These are phyloP conservation scores for Phlebiopsis flavidoalba DNA, from an alignment of 768 basidiomycete genomes.

Conservation along the genomic window DNA sequence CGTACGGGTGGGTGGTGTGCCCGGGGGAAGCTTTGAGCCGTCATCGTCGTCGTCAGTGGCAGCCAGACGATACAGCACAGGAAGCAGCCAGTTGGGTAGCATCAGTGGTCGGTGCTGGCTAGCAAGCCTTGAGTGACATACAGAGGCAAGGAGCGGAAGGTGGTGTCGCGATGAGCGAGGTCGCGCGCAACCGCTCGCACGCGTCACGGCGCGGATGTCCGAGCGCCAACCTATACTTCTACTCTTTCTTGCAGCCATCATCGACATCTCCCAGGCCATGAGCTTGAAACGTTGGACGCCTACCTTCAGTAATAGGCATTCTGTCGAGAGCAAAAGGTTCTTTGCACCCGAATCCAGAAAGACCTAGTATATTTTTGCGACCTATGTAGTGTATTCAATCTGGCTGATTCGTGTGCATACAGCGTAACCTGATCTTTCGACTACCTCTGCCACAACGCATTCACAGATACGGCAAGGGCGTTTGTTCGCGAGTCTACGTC, in stretches of 20 bases:
- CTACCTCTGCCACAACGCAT: conserved; percentile 72
- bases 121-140: neutral
- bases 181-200: neutral
- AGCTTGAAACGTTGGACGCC: conserved; percentile 10
- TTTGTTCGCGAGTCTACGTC: conserved; percentile 62
- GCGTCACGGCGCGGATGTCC: neutral
- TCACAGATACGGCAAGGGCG: conserved; percentile 62
- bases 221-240: neutral
- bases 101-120: neutral
- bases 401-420: conserved; percentile 7
- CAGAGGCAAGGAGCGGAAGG: neutral
- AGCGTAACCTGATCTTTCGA: conserved; percentile 72
- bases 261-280: neutral
- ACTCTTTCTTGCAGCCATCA: conserved; percentile 1
- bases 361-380: conserved; percentile 6
- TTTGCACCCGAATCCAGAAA: conserved; percentile 12
- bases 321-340: conserved; percentile 9
- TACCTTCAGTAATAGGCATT: conserved; percentile 6
- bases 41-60: neutral
- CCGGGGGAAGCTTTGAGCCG: conserved; percentile 42
- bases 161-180: neutral
- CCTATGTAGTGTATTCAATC: neutral
- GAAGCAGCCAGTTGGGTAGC: neutral
- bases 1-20: conserved; percentile 61
- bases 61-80: neutral